phyloP scores from a whole-genome alignment of 768 basidiomycete species.

The Pisolithus orientalis region DNA sequence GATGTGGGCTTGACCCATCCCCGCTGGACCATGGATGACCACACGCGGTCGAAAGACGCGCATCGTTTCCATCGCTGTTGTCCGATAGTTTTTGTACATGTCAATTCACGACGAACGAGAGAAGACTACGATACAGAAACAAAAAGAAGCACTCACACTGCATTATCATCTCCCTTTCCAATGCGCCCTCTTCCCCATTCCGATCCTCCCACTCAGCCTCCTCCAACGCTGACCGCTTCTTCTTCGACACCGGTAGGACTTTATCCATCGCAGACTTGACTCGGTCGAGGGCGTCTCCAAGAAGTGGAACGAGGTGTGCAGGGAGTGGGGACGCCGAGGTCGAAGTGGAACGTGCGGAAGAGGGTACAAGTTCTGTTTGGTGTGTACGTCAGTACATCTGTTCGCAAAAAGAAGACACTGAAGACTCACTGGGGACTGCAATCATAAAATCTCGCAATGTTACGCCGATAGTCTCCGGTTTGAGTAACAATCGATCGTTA shows the following conservation, averaged over 20 bases:
- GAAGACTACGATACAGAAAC: not conserved
- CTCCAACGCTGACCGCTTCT: slow-evolving; percentile 79
- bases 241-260: slow-evolving; percentile 67
- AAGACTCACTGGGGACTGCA: slow-evolving; percentile 80
- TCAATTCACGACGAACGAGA: too few species aligned
- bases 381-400: slow-evolving; percentile 1
- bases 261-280: slow-evolving; percentile 65
- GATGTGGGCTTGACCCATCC: slow-evolving; percentile 89
- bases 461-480: slow-evolving; percentile 80
- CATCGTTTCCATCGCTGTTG: slow-evolving; percentile 81
- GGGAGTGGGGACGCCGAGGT: slow-evolving; percentile 85
- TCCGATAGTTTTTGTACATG: not conserved
- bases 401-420: not conserved
- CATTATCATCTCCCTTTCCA: slow-evolving; percentile 83
- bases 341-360: slow-evolving; percentile 86
- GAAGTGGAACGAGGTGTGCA: slow-evolving; percentile 72
- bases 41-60: slow-evolving; percentile 88
- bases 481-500: slow-evolving; percentile 73
- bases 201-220: slow-evolving; percentile 90
- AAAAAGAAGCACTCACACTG: slow-evolving; percentile 51
- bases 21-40: slow-evolving; percentile 68
- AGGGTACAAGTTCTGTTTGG: slow-evolving; percentile 79
- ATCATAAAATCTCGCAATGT: slow-evolving; percentile 94
- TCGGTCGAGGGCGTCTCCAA: slow-evolving; percentile 59
- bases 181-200: slow-evolving; percentile 67